A percentile compares a stretch with the other conserved stretches of the same genome.
phyloP scores from a whole-genome alignment of 2,329 filamentous ascomycete species.

The Talaromyces marneffei region DNA sequence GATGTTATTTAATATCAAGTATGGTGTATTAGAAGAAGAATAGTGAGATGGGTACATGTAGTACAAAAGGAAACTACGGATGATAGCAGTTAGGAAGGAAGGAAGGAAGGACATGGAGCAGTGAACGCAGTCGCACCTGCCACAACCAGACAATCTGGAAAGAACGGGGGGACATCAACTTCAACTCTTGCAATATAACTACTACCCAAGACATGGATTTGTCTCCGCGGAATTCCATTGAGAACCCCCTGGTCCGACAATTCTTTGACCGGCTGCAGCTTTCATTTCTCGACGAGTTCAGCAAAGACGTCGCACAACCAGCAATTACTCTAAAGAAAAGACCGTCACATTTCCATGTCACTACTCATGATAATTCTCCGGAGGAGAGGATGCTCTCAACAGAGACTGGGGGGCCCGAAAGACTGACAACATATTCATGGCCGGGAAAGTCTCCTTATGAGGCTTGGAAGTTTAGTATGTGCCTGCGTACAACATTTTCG shows the following conservation, averaged over 20 bases:
- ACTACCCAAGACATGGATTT: background rate
- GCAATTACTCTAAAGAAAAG: conserved; percentile 25
- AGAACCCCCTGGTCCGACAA: background rate
- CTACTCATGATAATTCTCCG: conserved; percentile 24
- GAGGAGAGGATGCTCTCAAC: conserved; percentile 18
- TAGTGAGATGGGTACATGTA: too few relatives aligned
- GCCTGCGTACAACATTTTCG: background rate
- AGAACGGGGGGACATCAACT: background rate
- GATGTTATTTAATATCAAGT: too few relatives aligned
- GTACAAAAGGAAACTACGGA: background rate
- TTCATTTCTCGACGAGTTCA: conserved; percentile 10
- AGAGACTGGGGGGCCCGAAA: conserved; percentile 14
- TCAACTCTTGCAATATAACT: background rate
- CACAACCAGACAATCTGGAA: background rate
- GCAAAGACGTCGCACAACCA: conserved; percentile 15
- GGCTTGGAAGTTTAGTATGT: conserved; percentile 48
- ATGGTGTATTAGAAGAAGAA: too few relatives aligned
- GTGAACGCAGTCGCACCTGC: background rate
- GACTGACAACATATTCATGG: conserved; percentile 42
- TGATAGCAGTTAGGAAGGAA: background rate
- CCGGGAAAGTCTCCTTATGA: conserved; percentile 52
- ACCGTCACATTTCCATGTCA: conserved; percentile 23
- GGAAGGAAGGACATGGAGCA: too few relatives aligned
- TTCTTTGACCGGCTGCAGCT: conserved; percentile 12
- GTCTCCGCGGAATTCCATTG: background rate